Evolutionary conservation across 2,329 filamentous ascomycete genomes (phyloP), one percentile per base, ranked within the genome.

Genomic region (Rutstroemia sp.): DNA sequence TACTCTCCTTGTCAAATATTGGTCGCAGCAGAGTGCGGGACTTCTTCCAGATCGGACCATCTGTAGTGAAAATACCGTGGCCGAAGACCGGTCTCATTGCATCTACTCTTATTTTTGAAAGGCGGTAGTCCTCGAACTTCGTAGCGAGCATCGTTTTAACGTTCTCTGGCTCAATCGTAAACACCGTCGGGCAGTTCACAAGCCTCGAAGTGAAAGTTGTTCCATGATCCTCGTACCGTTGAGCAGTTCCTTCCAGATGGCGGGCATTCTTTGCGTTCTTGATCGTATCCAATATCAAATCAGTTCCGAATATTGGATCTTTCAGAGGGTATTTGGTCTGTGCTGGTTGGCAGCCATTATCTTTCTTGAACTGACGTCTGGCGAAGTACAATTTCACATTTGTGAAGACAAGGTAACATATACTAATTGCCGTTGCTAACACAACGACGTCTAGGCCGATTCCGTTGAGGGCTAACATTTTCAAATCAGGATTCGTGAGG

Each of bases 91-190:
- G 57, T 27, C 42, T 42, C 45, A 54, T 49, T 16, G 44, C 51
- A 38, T 49, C 17, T 5, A 48, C 39, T n/a, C 51, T 30, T 10
- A 38, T 40, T 4, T 25, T 62, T 4, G 75, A 75, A 19, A 81
- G 65, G 10, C 66, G 69, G 69, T 76, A 86, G 57, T 81, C 76
- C 40, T 78, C 74, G 63, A 82, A 80, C 19, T 75, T 70, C 0
- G 73, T 74, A 5, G 75, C 73, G 8, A 84, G 71, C 3, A 83
- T 69, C 0, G 78, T 71, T 65, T 82, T 81, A 47, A 84, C 63
- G 62, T 83, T 84, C 44, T 77, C 75, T 0, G 73, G 72, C 21
- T 83, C 79, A 51, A 69, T 68, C 2, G 77, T 80, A 60, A 73
- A 68, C 54, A 78, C 63, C 59, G 52, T 73, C 68, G 2, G 73